A percentile compares a stretch with the other conserved stretches of the same genome.
Conservation (phyloP, 768 basidiomycete genomes). For the Mycena vitilis region DNA sequence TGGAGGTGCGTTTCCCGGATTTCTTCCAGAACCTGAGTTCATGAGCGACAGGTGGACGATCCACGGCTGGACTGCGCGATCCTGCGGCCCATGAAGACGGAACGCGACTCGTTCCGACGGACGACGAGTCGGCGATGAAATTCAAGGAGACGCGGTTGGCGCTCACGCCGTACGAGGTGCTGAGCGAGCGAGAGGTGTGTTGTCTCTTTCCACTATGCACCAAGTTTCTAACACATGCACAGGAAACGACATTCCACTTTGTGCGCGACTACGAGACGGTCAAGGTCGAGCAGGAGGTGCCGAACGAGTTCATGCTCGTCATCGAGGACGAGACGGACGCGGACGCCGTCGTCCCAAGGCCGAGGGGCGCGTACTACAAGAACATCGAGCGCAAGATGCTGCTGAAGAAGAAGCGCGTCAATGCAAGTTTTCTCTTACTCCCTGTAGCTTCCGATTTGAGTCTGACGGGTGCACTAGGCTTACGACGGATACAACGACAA, state of each 20-base stretch:
- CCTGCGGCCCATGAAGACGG: conserved; percentile 87
- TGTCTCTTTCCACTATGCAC: not conserved
- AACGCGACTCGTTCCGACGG: conserved; percentile 87
- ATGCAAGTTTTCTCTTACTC: conserved; percentile 58
- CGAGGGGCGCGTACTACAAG: conserved; percentile 88
- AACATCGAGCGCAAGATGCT: conserved; percentile 90
- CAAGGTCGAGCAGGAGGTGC: conserved; percentile 87
- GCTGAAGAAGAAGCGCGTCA: conserved; percentile 85
- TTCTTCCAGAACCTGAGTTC: not conserved
- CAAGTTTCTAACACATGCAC: conserved; percentile 13
- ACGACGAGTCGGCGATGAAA: conserved; percentile 74
- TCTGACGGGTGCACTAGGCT: conserved; percentile 51
- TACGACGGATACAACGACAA: conserved; percentile 83
- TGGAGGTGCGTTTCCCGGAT: conserved; percentile 63
- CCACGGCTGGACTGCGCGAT: conserved; percentile 88
- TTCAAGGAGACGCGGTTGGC: conserved; percentile 70
- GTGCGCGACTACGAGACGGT: conserved; percentile 89
- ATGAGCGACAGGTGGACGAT: conserved; percentile 68
- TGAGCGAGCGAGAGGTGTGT: conserved; percentile 68
- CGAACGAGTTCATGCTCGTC: conserved; percentile 85
- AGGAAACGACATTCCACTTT: conserved; percentile 81
- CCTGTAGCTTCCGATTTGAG: not conserved
- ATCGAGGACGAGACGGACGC: conserved; percentile 69
- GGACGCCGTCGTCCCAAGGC: conserved; percentile 43
- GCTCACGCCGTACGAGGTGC: conserved; percentile 56